Evolutionary conservation across 2,329 filamentous ascomycete species (phyloP).

Genomic region (Alternaria longipes): DNA sequence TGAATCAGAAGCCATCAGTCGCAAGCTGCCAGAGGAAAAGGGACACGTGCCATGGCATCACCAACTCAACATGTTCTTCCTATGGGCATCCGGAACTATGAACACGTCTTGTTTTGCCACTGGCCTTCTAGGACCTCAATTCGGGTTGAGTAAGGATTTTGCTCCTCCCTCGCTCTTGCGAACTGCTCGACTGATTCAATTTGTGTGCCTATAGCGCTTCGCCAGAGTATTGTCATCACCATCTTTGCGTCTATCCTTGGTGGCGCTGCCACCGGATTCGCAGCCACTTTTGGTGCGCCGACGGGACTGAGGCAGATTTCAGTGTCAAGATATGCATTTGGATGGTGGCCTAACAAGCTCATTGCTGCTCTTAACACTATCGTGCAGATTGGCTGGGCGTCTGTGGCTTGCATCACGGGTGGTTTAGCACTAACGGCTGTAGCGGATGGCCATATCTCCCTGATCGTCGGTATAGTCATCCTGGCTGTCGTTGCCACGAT

Average conservation of each 20-base stretch:
- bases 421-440: constrained; percentile 55
- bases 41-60: constrained; percentile 37
- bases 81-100: constrained; percentile 57
- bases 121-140: constrained; percentile 59
- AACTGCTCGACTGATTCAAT: constrained; percentile 7
- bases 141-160: constrained; percentile 52
- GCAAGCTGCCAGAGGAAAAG: constrained; percentile 41
- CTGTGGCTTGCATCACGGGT: constrained; percentile 55
- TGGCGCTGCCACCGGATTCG: constrained; percentile 53
- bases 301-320: constrained; percentile 56
- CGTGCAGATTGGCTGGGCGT: constrained; percentile 56
- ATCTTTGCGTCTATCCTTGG: constrained; percentile 55
- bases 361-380: constrained; percentile 59
- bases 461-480: constrained; percentile 57
- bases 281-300: constrained; percentile 55
- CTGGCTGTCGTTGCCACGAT: constrained; percentile 51
- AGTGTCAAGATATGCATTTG: constrained; percentile 59
- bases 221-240: constrained; percentile 54
- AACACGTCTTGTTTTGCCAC: constrained; percentile 52
- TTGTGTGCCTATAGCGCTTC: constrained; percentile 39
- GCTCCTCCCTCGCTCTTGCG: background rate
- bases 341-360: constrained; percentile 61
- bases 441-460: constrained; percentile 54
- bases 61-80: constrained; percentile 51
- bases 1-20: constrained; percentile 35